A percentile compares a stretch with the other conserved stretches of the same genome.
Conservation (phyloP, 1,284 basidiomycete species). For the Moniliella sp. region DNA sequence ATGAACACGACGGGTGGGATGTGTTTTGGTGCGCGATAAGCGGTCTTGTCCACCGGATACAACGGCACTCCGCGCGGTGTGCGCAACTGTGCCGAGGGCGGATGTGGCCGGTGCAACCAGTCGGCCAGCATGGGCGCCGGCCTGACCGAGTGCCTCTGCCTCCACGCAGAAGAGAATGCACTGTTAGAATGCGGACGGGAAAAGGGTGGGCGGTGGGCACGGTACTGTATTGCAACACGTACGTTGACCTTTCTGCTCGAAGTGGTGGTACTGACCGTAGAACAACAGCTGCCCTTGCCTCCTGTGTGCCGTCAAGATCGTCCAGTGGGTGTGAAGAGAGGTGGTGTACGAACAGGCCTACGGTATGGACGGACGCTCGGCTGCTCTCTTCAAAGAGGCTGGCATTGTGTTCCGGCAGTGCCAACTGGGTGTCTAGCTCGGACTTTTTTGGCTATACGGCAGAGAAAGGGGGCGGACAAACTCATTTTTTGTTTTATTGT, state of each 20-base stretch:
- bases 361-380: constrained; percentile 38
- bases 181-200: constrained; percentile 59
- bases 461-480: no score
- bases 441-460: no score
- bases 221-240: constrained; percentile 68
- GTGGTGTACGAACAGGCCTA: constrained; percentile 92
- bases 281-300: constrained; percentile 71
- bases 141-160: constrained; percentile 67
- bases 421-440: no score
- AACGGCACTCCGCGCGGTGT: constrained; percentile 86
- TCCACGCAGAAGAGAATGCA: constrained; percentile 97
- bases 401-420: constrained; percentile 32
- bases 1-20: constrained; percentile 91
- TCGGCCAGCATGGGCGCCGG: background rate
- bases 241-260: constrained; percentile 7
- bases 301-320: constrained; percentile 85
- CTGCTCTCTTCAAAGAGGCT: constrained; percentile 33
- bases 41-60: constrained; percentile 89
- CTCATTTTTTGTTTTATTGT: no score
- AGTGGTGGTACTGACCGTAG: constrained; percentile 10
- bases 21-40: constrained; percentile 60
- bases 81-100: constrained; percentile 34
- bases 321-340: constrained; percentile 71
- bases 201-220: constrained; percentile 45
- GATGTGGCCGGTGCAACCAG: constrained; percentile 23